These are phyloP conservation scores for Tylopilus rubrobrunneus DNA, from an alignment of 768 basidiomycete species.

Conservation along the genomic window DNA sequence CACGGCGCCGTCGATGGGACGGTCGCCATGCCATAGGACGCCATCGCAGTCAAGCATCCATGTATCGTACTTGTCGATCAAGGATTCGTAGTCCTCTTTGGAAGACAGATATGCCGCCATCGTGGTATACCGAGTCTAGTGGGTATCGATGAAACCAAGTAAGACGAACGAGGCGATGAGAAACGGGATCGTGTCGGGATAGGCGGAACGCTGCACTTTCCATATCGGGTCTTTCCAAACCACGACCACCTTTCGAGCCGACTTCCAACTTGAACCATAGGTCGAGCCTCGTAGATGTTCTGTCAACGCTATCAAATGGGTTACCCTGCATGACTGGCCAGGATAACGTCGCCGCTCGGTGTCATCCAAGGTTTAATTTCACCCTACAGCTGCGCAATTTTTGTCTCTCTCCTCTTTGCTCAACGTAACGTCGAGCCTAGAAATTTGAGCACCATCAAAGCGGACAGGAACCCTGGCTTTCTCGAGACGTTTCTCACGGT, in stretches of 20 bases:
- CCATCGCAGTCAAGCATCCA: conserved; percentile 98
- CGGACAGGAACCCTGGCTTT: not conserved
- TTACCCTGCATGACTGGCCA: not conserved
- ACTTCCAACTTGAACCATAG: no score
- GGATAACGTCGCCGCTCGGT: not conserved
- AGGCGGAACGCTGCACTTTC: conserved; percentile 21
- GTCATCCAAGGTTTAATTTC: not conserved
- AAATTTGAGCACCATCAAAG: not conserved
- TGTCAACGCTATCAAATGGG: not conserved
- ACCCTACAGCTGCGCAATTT: not conserved
- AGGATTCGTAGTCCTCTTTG: conserved; percentile 41
- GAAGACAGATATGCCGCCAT: conserved; percentile 31
- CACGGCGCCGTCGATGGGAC: conserved; percentile 70
- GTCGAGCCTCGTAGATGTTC: no score
- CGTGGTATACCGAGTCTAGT: conserved; percentile 11
- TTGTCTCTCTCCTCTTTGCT: not conserved
- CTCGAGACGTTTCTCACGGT: not conserved
- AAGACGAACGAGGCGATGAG: not conserved
- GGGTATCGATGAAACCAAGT: conserved; percentile 2
- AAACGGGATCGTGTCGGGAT: not conserved
- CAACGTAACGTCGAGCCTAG: not conserved
- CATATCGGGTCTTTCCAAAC: conserved; percentile 17
- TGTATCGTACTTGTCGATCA: conserved; percentile 75
- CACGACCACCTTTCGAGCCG: not conserved
- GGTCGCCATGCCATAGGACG: conserved; percentile 87